These are phyloP conservation scores for Xylaria castorea DNA, from an alignment of 495 filamentous ascomycete species.

Conservation along the genomic window DNA sequence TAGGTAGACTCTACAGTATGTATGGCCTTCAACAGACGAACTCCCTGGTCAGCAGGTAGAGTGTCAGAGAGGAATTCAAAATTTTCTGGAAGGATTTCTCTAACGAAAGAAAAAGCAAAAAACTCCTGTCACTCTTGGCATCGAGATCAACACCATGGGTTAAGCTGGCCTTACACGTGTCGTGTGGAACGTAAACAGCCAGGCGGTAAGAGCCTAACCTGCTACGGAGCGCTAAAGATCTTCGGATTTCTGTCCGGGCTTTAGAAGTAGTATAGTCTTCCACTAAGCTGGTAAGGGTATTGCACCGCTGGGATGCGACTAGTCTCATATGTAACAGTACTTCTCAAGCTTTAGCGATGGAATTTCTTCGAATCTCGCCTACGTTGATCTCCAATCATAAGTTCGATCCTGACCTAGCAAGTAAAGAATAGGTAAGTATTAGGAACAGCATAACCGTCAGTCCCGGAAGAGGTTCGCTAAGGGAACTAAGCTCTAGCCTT, in stretches of 20 bases:
- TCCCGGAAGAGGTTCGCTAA: not conserved
- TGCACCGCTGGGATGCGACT: not conserved
- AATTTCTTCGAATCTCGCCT: too few species aligned
- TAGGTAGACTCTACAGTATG: not conserved
- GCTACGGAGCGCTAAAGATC: constrained; percentile 18
- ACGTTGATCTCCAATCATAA: too few species aligned
- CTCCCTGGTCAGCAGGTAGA: not conserved
- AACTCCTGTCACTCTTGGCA: not conserved
- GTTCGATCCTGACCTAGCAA: not conserved
- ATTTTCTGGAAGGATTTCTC: not conserved
- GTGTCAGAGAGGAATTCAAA: not conserved
- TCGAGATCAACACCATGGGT: constrained; percentile 21
- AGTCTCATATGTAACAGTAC: not conserved
- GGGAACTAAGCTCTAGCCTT: constrained; percentile 3
- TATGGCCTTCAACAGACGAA: not conserved
- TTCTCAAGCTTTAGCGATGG: not conserved
- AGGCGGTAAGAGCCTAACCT: constrained; percentile 18
- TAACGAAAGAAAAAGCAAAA: constrained; percentile 5
- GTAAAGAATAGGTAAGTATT: not conserved
- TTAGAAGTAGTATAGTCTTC: constrained; percentile 4
- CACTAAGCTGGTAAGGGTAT: constrained; percentile 2
- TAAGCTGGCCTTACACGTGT: constrained; percentile 26
- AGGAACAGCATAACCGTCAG: not conserved
- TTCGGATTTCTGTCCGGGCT: not conserved
- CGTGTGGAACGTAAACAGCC: constrained; percentile 2